Evolutionary conservation across 2,329 filamentous ascomycete species (phyloP), one percentile per base, ranked within the genome.

Genomic region (Talaromyces sp.): DNA sequence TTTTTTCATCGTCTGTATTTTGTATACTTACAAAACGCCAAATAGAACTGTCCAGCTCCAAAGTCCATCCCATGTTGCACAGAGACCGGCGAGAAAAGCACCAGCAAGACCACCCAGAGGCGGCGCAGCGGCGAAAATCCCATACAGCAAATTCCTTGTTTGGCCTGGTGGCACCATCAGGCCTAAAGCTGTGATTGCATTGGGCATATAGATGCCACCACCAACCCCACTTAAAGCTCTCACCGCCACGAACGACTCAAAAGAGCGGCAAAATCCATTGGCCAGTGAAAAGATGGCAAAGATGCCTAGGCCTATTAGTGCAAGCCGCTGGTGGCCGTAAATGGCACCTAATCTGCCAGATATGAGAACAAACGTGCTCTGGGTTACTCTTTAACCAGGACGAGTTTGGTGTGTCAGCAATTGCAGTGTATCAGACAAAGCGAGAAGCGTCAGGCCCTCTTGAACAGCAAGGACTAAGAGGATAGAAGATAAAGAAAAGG

Each of bases 321-420:
- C 81, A 40, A 86, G 70, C 5, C 71, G 76, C 68, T 84, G 84
- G 70, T 87, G 81, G 0, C 86, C 86, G 62, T 83, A 85, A 0
- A 83, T 23, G 50, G 86, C 83, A 2, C 85, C 85, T 3, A 88
- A 70, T 0, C 85, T 79, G 3, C 84, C 84, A 2, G 80, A 81
- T 2, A 84, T 74, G 2, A 88, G 75, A 34, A 87, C 82, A 65
- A 87, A 87, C 0, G 84, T 82, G 10, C 85, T 85, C 64, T 83
- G 81, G 0, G 82, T 79, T 12, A 83, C 70, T 1, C 79, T 82
- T 31, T 14, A 34, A 23, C 27, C 2, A 56, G 31, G 31, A 33
- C 31, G 23, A 33, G 31, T 7, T 33, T 9, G 31, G 31, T 9
- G 8, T 33, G 31, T 33, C 8, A 33, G 8, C 31, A 9, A 33